Percentiles rank a stretch among this genome's conserved stretches.
phyloP scores from a whole-genome alignment of 1,139 yeast species.

The Yamadazyma taylorii region DNA sequence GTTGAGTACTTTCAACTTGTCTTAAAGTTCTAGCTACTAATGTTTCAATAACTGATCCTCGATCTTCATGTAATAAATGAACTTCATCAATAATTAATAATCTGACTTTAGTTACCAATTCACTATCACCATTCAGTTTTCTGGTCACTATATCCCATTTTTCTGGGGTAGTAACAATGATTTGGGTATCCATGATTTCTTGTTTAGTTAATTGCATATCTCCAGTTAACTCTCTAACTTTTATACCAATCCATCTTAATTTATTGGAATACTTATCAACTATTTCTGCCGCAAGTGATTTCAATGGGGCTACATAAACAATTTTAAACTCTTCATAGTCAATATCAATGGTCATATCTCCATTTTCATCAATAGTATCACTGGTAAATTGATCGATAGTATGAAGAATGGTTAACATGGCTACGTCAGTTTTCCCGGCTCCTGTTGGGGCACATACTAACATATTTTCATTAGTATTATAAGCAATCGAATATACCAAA shows the following conservation, averaged over 20 bases:
- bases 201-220: conserved; percentile 77
- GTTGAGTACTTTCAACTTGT: conserved; percentile 91
- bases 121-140: conserved; percentile 82
- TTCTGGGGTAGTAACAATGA: conserved; percentile 91
- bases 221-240: conserved; percentile 88
- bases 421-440: conserved; percentile 97
- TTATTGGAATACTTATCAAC: conserved; percentile 85
- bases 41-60: conserved; percentile 97
- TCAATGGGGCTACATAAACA: conserved; percentile 90
- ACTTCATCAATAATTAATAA: conserved; percentile 92
- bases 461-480: conserved; percentile 92
- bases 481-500: conserved; percentile 88
- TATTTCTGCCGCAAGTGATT: conserved; percentile 96
- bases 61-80: conserved; percentile 92
- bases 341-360: conserved; percentile 55
- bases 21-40: conserved; percentile 92
- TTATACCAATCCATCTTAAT: conserved; percentile 79
- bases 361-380: conserved; percentile 48
- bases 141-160: conserved; percentile 98
- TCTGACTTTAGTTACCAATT: conserved; percentile 80
- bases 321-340: conserved; percentile 73
- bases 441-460: conserved; percentile 98
- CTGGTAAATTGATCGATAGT: conserved; percentile 61
- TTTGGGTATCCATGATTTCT: conserved; percentile 77
- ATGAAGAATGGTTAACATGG: conserved; percentile 73